phyloP scores from a whole-genome alignment of 164 flowering plant species.

The Litsea cubeba region DNA sequence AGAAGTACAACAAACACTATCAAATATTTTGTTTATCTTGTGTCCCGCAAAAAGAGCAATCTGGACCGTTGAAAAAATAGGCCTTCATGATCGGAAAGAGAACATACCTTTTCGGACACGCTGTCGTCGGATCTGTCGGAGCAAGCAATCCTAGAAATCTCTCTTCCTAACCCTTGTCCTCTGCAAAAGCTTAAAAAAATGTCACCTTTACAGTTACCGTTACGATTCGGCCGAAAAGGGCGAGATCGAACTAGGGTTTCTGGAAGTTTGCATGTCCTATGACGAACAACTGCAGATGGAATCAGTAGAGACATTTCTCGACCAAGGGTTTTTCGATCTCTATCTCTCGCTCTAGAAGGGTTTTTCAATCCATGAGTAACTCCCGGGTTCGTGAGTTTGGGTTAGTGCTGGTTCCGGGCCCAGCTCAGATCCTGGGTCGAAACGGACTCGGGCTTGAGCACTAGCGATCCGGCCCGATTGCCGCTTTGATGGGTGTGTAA shows the following conservation, averaged over 20 bases:
- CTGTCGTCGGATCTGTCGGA: conserved; percentile 1
- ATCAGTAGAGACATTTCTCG: too few species aligned
- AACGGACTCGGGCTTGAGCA: too few species aligned
- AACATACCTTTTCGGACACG: not conserved
- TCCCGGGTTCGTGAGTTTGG: too few species aligned
- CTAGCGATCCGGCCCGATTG: too few species aligned
- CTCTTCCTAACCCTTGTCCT: not conserved
- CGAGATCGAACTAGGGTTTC: not conserved
- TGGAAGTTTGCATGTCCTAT: not conserved
- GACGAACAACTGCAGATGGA: too few species aligned
- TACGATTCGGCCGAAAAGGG: not conserved
- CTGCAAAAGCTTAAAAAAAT: not conserved
- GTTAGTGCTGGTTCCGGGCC: too few species aligned
- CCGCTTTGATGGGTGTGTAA: too few species aligned
- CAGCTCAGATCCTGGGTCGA: too few species aligned
- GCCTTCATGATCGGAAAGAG: not conserved
- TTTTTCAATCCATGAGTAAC: too few species aligned
- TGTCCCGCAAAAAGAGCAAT: not conserved
- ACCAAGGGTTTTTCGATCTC: too few species aligned
- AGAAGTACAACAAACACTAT: not conserved
- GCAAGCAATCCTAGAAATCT: not conserved
- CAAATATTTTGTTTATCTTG: not conserved
- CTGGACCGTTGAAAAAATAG: not conserved
- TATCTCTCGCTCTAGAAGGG: too few species aligned
- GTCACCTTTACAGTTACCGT: not conserved